Base-by-base conservation (phyloP, 208 protist species). In the Trypanosomatidae sp. region DNA sequence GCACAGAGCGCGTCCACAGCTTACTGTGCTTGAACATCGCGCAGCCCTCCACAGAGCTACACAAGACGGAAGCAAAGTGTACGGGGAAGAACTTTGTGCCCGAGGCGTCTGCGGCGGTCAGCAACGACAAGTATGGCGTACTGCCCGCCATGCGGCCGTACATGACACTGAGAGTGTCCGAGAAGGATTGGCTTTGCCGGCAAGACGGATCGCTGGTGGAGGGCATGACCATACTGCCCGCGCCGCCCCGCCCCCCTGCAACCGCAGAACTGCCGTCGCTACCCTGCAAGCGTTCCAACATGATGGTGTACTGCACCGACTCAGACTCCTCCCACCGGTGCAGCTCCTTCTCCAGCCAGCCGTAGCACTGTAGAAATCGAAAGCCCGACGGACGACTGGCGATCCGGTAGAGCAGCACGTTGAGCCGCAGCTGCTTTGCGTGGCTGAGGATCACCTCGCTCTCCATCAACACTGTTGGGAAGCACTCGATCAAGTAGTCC, bases 331-430 rank as follows among this genome's bases (percentile, higher is more conserved):
- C 90, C 91, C 93, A 97, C n/a, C 82, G 82, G 15, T 80, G 79
- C 72, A 97, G 79, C 81, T 97, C 90, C 79, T 86, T 74, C 65
- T 93, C 85, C 19, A 95, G 84, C 93, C 93, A 97, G 28, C 89
- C 89, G 71, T 94, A 94, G 70, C 74, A 90, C 56, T 95, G 88
- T 30, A 97, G 74, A 78, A 97, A 97, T 68, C 86, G 88, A 66
- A 94, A 93, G 13, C 92, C 93, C 13, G 82, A 83, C 2, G 89
- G 83, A 25, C 89, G 82, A 43, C 81, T 84, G 9, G 88, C 91
- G 47, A 97, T 93, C 62, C 87, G 86, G 82, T 97, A 97, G 19
- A 95, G 80, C 60, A 97, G 79, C 59, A 79, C 80, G 25, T 90
- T 80, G 7, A 91, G 80, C 17, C 80, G 76, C 36, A 94, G 80